Base-by-base conservation (phyloP, 2,329 filamentous ascomycete genomes). In the Monosporascus sp. region DNA sequence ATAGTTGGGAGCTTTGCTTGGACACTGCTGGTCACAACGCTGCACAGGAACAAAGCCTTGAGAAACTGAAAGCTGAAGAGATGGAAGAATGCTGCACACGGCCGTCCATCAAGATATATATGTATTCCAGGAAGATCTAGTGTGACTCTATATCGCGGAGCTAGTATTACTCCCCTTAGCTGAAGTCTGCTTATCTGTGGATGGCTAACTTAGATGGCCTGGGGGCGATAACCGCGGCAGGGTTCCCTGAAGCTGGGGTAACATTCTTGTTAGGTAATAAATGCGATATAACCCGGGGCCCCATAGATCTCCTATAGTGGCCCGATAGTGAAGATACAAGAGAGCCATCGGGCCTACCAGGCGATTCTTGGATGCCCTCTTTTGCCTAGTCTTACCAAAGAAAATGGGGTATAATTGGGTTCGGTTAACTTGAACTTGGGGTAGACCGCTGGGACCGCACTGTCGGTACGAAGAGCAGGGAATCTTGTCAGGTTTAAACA, bases 181-280 rank as follows among this genome's bases (percentile, higher is more conserved):
- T n/a, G 17, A 39, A 52, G 36, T 50, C 49, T 36, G 49, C 47
- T 54, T 57, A 59, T 54, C 55, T 52, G 36, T 53, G 55, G 51
- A 44, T 53, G 50, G 48, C 22, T 17, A 24, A 52, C 44, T 31
- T 22, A 20, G 9, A 11, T 11, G 39, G 18, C 39, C 39, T 5
- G 24, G 41, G 41, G 18, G 7, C 14, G 18, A 20, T 5, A 18
- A 42, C 39, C 18, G 39, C 18, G 39, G 17, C 17, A 25, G 3
- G 15, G 14, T 8, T 24, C n/a, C 42, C 42, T 31, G 24, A 46
- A 31, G 42, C 42, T 46, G 42, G 42, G 42, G 42, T 46, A 46
- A 46, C 22, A 27, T 46, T 46, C 22, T 46, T n/a, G 42, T 46
- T 46, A 46, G 42, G 42, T 46, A 46, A 46, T 46, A 25, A 9